Evolutionary conservation across 352 stramenopile genomes (phyloP).

Genomic region (Phytophthora boehmeriae): DNA sequence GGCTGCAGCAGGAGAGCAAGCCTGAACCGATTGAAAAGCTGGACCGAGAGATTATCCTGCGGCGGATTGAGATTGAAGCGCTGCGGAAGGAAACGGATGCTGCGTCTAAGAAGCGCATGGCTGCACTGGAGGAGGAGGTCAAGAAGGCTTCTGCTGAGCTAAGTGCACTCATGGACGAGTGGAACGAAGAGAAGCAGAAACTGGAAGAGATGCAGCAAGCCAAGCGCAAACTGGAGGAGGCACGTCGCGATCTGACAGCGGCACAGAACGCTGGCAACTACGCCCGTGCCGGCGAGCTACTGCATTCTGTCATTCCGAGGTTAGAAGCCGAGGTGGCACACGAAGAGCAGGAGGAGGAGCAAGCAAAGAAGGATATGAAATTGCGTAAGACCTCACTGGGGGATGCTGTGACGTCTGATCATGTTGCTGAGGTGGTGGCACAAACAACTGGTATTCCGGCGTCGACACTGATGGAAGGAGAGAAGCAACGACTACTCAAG

Average conservation of each 20-base stretch:
- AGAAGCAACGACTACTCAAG: conserved; percentile 94
- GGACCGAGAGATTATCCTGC: conserved; percentile 79
- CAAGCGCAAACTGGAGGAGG: conserved; percentile 83
- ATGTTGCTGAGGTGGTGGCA: conserved; percentile 92
- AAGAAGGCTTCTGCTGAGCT: conserved; percentile 64
- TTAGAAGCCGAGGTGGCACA: conserved; percentile 73
- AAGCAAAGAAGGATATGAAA: conserved; percentile 40
- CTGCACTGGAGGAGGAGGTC: conserved; percentile 69
- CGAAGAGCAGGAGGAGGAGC: conserved; percentile 54
- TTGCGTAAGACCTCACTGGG: conserved; percentile 65
- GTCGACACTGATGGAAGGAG: conserved; percentile 93
- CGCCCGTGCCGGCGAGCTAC: conserved; percentile 73
- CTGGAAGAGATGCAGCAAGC: conserved; percentile 77
- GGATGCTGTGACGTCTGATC: conserved; percentile 92
- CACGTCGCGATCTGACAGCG: conserved; percentile 66
- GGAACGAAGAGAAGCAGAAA: conserved; percentile 75
- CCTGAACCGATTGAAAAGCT: conserved; percentile 83
- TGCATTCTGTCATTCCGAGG: conserved; percentile 86
- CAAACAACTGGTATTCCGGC: conserved; percentile 95
- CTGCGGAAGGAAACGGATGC: conserved; percentile 79
- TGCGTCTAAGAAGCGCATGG: conserved; percentile 71
- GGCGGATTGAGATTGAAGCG: conserved; percentile 86
- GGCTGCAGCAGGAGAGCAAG: conserved; percentile 87
- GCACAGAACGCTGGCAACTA: conserved; percentile 83
- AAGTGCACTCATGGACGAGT: conserved; percentile 68